Evolutionary conservation across 1,284 basidiomycete species (phyloP), one percentile per base, ranked within the genome.

Genomic region (Hypsizygus ulmarius): DNA sequence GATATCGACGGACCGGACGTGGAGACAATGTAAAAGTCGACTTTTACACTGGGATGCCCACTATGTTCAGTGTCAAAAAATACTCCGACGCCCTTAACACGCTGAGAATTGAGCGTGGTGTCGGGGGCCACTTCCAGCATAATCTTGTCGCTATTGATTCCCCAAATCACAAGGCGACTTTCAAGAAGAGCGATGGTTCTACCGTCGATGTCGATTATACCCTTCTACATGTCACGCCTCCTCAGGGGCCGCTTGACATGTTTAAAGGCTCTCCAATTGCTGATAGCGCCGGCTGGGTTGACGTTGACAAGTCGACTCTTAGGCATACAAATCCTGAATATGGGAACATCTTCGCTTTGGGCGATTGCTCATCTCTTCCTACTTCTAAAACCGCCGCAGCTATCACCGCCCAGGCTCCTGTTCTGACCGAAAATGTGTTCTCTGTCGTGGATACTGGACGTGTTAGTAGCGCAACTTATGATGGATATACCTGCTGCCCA

Each of bases 351-450:
- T 98, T 95, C 68, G 79, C 90, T 6, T 64, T 97, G 15, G 96
- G 96, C 19, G 96, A 99, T 64, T 90, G 89, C 55, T 90, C 91
- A 19, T 91, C 85, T 43, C 71, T 97, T 36, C 94, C 95, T 5
- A 98, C 93, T 10, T 93, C 90, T 67, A 99, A 97, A 78, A 99
- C 96, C 1, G 92, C 90, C 0, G 95, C 96, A 2, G 96, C 95
- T 1, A 90, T 97, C 61, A 93, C 90, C 1, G 82, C 82, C 0
- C 92, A 99, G 66, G 85, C 90, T 0, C 96, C 96, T n/a, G 87
- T 99, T 1, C 75, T 98, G 41, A 83, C 88, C 1, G 90, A 96
- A 68, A 99, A 98, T 70, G 67, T 97, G 43, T 85, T 83, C 65
- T 80, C 81, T 27, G 70, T 90, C 36, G 72, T 93, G 61, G 78